Evolutionary conservation across 176 grass and related monocot genomes (phyloP), one percentile per base, ranked within the genome.

Genomic region (Rhipidocladum racemiflorum): DNA sequence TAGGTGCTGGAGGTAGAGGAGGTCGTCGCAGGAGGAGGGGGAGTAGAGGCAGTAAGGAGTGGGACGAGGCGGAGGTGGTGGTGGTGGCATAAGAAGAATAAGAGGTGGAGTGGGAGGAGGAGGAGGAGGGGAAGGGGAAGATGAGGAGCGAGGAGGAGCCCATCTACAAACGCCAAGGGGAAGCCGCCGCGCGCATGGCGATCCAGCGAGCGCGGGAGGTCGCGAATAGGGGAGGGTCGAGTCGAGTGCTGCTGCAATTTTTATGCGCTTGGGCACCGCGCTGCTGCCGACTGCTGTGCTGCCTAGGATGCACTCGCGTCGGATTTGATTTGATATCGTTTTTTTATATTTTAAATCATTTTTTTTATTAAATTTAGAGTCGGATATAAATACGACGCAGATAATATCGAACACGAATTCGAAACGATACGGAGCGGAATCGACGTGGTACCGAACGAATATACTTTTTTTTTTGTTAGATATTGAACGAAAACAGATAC

Each of bases 101-200:
- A 34, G 53, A 75, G 49, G 17, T 35, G 65, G 65, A 3, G 25
- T 69, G 16, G 68, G 70, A 53, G 35, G 50, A 1, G 42, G n/a
- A 35, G 78, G 92, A 67, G 8, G 83, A 73, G 49, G 87, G 75
- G 69, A n/a, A n/a, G n/a, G 84, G 86, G 72, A 89, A 86, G 73
- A 91, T 83, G 75, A 85, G 84, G 17, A 86, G 70, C 29, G 85
- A 75, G 78, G 88, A 91, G 72, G 91, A 88, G 86, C 87, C 74
- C 88, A 94, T 94, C 88, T 88, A 88, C 13, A 92, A 83, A 91
- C 84, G 81, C 76, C 88, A 88, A 94, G 7, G 39, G 38, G 63
- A 86, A 86, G 51, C 39, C 53, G 91, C 81, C 88, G 85, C 76
- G 60, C 61, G 83, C 88, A 91, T 93, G 85, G 70, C 61, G 53